phyloP scores from a whole-genome alignment of 768 basidiomycete species.

The Lentinula boryana region DNA sequence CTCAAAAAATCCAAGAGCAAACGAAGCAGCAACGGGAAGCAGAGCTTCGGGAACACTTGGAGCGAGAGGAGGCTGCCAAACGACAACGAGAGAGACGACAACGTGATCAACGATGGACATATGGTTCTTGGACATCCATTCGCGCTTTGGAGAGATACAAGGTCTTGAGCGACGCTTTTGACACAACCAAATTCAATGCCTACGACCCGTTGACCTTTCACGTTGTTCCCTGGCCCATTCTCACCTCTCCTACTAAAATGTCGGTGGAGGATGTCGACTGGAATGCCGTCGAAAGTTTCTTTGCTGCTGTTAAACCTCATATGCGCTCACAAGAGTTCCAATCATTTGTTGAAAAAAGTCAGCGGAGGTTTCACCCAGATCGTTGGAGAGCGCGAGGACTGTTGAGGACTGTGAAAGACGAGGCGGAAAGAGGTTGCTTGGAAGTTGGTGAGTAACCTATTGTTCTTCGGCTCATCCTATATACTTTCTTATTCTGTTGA shows the following conservation, averaged over 20 bases:
- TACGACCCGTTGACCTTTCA: constrained; percentile 51
- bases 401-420: constrained; percentile 51
- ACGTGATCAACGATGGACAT: constrained; percentile 51
- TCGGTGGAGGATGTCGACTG: constrained; percentile 66
- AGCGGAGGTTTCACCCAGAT: constrained; percentile 76
- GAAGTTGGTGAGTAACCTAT: constrained; percentile 51
- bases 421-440: constrained; percentile 48
- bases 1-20: constrained; percentile 17
- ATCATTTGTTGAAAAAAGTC: constrained; percentile 60
- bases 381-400: constrained; percentile 68
- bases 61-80: constrained; percentile 27
- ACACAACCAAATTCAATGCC: constrained; percentile 48
- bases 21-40: constrained; percentile 11
- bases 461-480: not conserved
- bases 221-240: constrained; percentile 72
- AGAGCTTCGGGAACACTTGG: constrained; percentile 11
- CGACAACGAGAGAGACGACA: constrained; percentile 34
- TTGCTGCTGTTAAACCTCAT: constrained; percentile 40
- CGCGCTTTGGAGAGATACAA: constrained; percentile 72
- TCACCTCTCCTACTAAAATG: constrained; percentile 45
- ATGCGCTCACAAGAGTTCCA: constrained; percentile 61
- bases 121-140: constrained; percentile 55
- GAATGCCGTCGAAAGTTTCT: constrained; percentile 68
- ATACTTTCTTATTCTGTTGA: not conserved
- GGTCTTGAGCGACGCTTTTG: constrained; percentile 54